A percentile compares a stretch with the other conserved stretches of the same genome.
Conservation (phyloP, 129 eudicot genomes). For the Pulicaria dysenterica region DNA sequence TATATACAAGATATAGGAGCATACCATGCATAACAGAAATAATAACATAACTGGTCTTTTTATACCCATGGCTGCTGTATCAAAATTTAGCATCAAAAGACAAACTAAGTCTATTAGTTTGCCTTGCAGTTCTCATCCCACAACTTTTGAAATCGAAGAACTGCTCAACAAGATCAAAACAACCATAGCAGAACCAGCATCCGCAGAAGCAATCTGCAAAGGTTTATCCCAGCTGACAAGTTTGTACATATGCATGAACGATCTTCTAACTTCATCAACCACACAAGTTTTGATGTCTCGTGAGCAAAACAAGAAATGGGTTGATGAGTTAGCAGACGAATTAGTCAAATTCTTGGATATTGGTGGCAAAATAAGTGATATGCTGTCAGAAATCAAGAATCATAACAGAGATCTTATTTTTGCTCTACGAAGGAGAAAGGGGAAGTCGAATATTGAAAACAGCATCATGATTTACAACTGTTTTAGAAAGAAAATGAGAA, state of each 20-base stretch:
- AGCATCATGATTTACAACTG: slow-evolving; percentile 32
- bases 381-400: slow-evolving; percentile 38
- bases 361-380: slow-evolving; percentile 32
- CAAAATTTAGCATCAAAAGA: slow-evolving; percentile 25
- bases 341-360: slow-evolving; percentile 38
- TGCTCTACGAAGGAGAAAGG: slow-evolving; percentile 46
- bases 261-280: slow-evolving; percentile 38
- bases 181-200: not conserved
- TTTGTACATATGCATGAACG: slow-evolving; percentile 45
- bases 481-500: slow-evolving; percentile 51
- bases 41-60: too few species aligned
- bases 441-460: slow-evolving; percentile 23
- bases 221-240: slow-evolving; percentile 44
- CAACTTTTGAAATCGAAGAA: slow-evolving; percentile 29
- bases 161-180: slow-evolving; percentile 43
- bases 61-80: slow-evolving; percentile 38
- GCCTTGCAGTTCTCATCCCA: slow-evolving; percentile 55
- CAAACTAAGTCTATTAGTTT: slow-evolving; percentile 53
- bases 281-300: slow-evolving; percentile 32
- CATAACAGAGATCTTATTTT: slow-evolving; percentile 45
- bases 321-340: slow-evolving; percentile 39
- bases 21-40: too few species aligned
- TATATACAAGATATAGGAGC: too few species aligned
- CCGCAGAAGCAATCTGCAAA: slow-evolving; percentile 30
- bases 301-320: slow-evolving; percentile 31